phyloP scores from a whole-genome alignment of 352 stramenopile genomes.

The Peronospora farinosa region DNA sequence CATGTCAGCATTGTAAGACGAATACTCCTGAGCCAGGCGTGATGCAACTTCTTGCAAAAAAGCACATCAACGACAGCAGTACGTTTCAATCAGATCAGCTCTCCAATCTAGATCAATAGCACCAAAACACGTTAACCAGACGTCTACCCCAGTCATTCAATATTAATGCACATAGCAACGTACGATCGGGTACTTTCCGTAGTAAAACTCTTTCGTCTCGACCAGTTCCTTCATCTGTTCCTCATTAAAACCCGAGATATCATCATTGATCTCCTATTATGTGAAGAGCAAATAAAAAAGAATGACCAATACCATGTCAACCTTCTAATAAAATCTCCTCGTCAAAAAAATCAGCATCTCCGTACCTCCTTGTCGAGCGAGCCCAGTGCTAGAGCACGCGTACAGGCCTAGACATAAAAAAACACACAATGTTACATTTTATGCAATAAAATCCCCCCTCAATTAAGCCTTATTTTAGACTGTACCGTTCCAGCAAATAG shows the following conservation, averaged over 20 bases:
- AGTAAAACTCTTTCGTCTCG: slow-evolving; percentile 73
- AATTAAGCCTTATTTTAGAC: background rate
- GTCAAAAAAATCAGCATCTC: background rate
- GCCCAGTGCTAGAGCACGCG: slow-evolving; percentile 56
- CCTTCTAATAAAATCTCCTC: background rate
- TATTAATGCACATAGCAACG: slow-evolving; percentile 8
- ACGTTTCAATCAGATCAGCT: slow-evolving; percentile 27
- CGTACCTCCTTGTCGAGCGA: slow-evolving; percentile 64
- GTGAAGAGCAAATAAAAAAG: background rate
- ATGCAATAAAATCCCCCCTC: background rate
- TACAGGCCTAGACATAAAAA: slow-evolving; percentile 50
- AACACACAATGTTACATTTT: background rate
- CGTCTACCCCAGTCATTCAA: background rate
- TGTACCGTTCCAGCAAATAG: slow-evolving; percentile 65
- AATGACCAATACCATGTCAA: background rate
- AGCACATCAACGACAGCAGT: slow-evolving; percentile 4
- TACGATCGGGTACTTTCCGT: slow-evolving; percentile 83
- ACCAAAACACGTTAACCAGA: slow-evolving; percentile 4
- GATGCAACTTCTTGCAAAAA: slow-evolving; percentile 10
- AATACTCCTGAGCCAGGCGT: background rate
- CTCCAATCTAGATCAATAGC: slow-evolving; percentile 34
- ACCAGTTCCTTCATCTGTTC: slow-evolving; percentile 53
- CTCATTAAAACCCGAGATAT: slow-evolving; percentile 59
- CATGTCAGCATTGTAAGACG: background rate
- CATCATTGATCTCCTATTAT: slow-evolving; percentile 62